A percentile compares a stretch with the other conserved stretches of the same genome.
These are phyloP conservation scores for Candida maesae DNA, from an alignment of 805 yeast species.

Conservation along the genomic window DNA sequence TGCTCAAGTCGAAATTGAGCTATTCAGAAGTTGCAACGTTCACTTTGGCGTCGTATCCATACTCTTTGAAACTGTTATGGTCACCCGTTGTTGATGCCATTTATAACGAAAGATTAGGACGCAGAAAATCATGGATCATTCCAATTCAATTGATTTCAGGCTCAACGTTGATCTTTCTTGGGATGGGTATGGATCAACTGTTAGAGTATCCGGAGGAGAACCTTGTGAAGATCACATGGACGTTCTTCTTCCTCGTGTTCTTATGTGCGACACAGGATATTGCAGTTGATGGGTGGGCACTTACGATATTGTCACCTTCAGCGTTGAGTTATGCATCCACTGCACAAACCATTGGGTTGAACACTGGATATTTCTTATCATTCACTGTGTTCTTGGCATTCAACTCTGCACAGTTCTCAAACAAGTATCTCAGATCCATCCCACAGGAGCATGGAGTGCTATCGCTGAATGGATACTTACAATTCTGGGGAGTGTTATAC, in stretches of 20 bases:
- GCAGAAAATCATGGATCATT: conserved; percentile 90
- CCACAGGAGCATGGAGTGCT: conserved; percentile 67
- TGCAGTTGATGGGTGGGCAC: conserved; percentile 99
- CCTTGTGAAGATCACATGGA: conserved; percentile 54
- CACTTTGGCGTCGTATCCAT: conserved; percentile 91
- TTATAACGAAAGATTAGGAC: conserved; percentile 62
- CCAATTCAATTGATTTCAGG: conserved; percentile 89
- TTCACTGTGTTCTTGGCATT: conserved; percentile 90
- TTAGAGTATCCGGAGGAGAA: conserved; percentile 47
- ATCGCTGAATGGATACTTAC: conserved; percentile 69
- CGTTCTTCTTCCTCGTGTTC: conserved; percentile 75
- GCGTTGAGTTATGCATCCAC: conserved; percentile 91
- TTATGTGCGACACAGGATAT: conserved; percentile 97
- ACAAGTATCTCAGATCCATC: conserved; percentile 63
- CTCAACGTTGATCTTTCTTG: conserved; percentile 59
- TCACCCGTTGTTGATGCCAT: conserved; percentile 93
- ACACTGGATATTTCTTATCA: conserved; percentile 86
- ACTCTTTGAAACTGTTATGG: conserved; percentile 89
- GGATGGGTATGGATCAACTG: conserved; percentile 48
- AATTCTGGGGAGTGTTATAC: conserved; percentile 73
- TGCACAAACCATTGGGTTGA: conserved; percentile 94
- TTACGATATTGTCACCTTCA: conserved; percentile 74
- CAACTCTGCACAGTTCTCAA: conserved; percentile 89
- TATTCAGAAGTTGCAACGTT: conserved; percentile 90
- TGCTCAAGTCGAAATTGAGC: conserved; percentile 75